Conservation (phyloP, 2,329 filamentous ascomycete species). For the Fusarium pseudocircinatum region DNA sequence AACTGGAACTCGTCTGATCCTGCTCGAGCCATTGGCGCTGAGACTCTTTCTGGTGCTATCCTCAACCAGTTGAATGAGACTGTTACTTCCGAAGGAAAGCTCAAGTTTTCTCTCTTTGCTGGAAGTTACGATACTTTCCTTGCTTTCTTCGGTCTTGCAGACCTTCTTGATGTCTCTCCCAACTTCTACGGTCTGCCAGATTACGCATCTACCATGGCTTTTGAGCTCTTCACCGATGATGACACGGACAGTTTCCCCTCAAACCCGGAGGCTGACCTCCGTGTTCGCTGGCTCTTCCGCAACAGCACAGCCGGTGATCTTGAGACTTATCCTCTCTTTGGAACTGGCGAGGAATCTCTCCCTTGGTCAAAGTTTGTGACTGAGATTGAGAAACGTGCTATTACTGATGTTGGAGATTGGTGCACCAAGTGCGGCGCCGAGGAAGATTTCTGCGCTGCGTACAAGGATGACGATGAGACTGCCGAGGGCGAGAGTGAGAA, state of each 20-base stretch:
- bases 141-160: constrained; percentile 47
- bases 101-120: constrained; percentile 49
- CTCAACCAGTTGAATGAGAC: constrained; percentile 47
- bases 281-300: constrained; percentile 49
- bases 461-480: constrained; percentile 29
- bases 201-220: constrained; percentile 50
- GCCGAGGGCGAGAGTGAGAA: neutral
- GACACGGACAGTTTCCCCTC: constrained; percentile 41
- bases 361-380: constrained; percentile 43
- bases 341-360: constrained; percentile 41
- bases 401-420: constrained; percentile 46
- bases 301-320: constrained; percentile 47
- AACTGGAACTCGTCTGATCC: constrained; percentile 47
- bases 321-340: constrained; percentile 46
- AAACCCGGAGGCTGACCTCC: constrained; percentile 39
- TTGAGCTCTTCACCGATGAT: constrained; percentile 46
- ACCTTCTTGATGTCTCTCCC: constrained; percentile 40
- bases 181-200: constrained; percentile 48
- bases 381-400: constrained; percentile 44
- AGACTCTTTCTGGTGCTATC: constrained; percentile 46
- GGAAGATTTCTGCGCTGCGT: constrained; percentile 47
- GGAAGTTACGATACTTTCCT: constrained; percentile 51
- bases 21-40: constrained; percentile 45
- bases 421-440: constrained; percentile 43
- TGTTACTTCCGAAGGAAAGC: constrained; percentile 42